Percentiles rank a stretch among this genome's conserved stretches.
phyloP scores from a whole-genome alignment of 345 rosid species.

The Clausena lansium region DNA sequence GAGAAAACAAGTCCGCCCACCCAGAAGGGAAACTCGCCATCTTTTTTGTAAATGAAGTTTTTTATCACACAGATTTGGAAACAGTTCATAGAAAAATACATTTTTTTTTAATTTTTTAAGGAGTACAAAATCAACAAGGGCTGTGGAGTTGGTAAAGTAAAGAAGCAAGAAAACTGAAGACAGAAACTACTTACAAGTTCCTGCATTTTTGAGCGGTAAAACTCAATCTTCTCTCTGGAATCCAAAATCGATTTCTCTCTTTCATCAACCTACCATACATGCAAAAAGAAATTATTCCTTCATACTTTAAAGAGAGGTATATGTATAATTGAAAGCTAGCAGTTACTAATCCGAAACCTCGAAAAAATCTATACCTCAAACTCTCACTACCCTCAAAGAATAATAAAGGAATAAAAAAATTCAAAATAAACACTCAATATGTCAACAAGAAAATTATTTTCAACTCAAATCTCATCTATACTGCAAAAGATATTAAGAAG shows the following conservation, averaged over 20 bases:
- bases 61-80: neutral
- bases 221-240: constrained; percentile 91
- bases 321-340: neutral
- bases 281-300: constrained; percentile 6
- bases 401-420: neutral
- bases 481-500: neutral
- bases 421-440: neutral
- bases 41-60: neutral
- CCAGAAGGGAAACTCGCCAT: neutral
- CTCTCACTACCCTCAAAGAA: neutral
- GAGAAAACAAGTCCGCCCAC: neutral
- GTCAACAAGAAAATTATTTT: neutral
- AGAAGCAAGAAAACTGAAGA: constrained; percentile 4
- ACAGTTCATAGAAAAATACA: neutral
- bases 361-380: neutral
- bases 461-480: neutral
- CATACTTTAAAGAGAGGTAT: neutral
- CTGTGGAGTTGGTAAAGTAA: neutral
- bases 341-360: neutral
- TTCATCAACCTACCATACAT: constrained; percentile 49
- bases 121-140: neutral
- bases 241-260: constrained; percentile 67
- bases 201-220: constrained; percentile 91
- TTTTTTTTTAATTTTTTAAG: neutral
- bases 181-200: constrained; percentile 76